Evolutionary conservation across 805 yeast species (phyloP), one percentile per base, ranked within the genome.

Genomic region (Martiniozyma abietophila): DNA sequence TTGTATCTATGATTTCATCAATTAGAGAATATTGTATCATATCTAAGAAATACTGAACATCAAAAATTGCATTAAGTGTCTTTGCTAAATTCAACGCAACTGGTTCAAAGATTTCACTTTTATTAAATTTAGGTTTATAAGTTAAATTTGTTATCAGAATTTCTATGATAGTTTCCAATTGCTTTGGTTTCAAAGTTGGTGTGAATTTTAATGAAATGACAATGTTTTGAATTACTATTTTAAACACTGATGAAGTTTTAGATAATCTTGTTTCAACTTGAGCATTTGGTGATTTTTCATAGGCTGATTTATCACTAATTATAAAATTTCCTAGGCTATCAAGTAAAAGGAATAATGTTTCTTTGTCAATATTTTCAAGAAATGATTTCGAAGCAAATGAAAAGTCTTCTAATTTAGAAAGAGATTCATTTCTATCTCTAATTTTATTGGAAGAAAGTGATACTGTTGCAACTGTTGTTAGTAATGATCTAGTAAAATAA

Each of bases 341-440:
- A 10, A 53, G 31, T 22, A 51, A 24, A 8, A 29, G 22, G 1
- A 45, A 12, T 9, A 39, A 31, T 1, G 38, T 15, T 17, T 41
- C 38, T 18, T 38, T 38, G 18, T 41, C 42, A 22, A 52, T 20
- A 4, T 28, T 48, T 34, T 32, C 41, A 34, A 39, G 46, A 34
- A 43, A 47, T 38, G 43, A 50, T 27, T 29, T 27, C 8, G 51
- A 53, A 15, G 24, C 35, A 7, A 50, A 40, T 16, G 49, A 45
- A 19, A 53, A 38, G 14, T 54, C 56, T 8, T 62, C 62, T 18
- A 72, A 44, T 18, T 50, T 57, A 15, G 51, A 50, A 7, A 77
- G 46, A 0, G 71, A 80, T 31, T 67, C 73, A 41, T 60, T 71
- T 25, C 83, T 56, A 10, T 74, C 81, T 41, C 66, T 68, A 21